These are phyloP conservation scores for Botryosphaeria dothidea DNA, from an alignment of 2,329 filamentous ascomycete species.

Conservation along the genomic window DNA sequence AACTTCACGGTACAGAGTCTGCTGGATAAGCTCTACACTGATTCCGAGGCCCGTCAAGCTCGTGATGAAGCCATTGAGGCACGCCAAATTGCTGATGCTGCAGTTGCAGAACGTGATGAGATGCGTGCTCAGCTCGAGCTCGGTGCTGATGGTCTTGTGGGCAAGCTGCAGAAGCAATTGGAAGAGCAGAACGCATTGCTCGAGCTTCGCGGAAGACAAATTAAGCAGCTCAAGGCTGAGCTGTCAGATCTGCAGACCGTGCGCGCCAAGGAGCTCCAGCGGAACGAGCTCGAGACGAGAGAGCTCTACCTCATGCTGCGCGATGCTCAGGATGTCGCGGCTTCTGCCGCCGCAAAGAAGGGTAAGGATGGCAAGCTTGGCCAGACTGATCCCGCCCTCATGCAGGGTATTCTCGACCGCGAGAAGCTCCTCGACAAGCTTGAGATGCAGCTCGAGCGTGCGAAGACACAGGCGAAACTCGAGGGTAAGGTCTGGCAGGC, in stretches of 20 bases:
- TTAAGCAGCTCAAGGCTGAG: conserved; percentile 85
- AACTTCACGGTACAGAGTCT: conserved; percentile 97
- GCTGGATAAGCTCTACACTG: conserved; percentile 92
- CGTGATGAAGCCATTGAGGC: conserved; percentile 89
- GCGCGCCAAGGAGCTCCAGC: conserved; percentile 85
- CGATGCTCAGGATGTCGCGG: conserved; percentile 94
- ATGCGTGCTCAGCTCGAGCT: conserved; percentile 85
- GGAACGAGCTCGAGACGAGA: conserved; percentile 92
- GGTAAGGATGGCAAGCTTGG: conserved; percentile 52
- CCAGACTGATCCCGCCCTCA: conserved; percentile 70
- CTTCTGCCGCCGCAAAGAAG: conserved; percentile 72
- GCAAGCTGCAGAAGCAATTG: conserved; percentile 89
- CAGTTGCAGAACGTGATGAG: conserved; percentile 94
- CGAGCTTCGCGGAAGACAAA: conserved; percentile 81
- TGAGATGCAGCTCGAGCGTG: conserved; percentile 91
- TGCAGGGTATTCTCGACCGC: conserved; percentile 91
- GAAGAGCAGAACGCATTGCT: conserved; percentile 91
- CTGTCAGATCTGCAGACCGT: conserved; percentile 83
- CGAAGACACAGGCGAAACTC: conserved; percentile 96
- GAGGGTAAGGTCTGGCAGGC: conserved; percentile 89
- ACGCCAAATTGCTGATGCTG: conserved; percentile 89
- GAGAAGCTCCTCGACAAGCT: conserved; percentile 90
- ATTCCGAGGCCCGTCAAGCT: conserved; percentile 89
- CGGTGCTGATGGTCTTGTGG: conserved; percentile 89
- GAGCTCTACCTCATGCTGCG: conserved; percentile 98